A percentile compares a stretch with the other conserved stretches of the same genome.
Evolutionary conservation across 306 rosid genomes (phyloP).

Genomic region (Gastrolobium bilobum): DNA sequence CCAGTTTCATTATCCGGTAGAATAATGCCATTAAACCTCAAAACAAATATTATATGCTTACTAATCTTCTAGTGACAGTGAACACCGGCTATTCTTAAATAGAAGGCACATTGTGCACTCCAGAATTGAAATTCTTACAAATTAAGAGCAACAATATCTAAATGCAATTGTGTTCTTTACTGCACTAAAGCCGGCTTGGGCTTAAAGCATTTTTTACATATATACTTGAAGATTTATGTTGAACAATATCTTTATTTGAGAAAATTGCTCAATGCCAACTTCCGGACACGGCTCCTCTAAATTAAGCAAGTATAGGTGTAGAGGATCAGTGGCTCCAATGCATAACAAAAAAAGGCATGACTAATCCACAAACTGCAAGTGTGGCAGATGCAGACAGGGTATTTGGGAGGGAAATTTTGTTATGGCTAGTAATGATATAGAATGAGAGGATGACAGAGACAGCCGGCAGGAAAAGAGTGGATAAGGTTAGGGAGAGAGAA

Average conservation of each 20-base stretch:
- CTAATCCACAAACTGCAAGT: neutral
- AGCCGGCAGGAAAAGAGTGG: neutral
- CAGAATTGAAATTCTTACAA: neutral
- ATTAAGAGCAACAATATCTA: neutral
- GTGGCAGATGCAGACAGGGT: neutral
- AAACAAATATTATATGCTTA: neutral
- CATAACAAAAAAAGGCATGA: neutral
- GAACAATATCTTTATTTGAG: no score
- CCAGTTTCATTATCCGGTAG: neutral
- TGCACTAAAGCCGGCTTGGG: neutral
- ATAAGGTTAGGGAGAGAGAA: neutral
- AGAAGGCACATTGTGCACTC: neutral
- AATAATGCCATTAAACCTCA: neutral
- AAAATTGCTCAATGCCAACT: no score
- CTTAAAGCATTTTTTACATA: neutral
- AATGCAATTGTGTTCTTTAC: neutral
- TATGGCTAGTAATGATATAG: neutral
- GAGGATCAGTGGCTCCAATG: neutral
- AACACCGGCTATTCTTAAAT: conserved; percentile 12
- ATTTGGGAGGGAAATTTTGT: neutral
- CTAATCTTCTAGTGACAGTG: conserved; percentile 7
- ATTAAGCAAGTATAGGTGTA: neutral
- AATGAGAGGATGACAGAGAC: neutral
- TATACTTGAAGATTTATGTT: neutral
- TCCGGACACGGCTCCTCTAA: no score